Evolutionary conservation across 805 yeast genomes (phyloP), one percentile per base, ranked within the genome.

Genomic region (Wickerhamomyces ciferrii): DNA sequence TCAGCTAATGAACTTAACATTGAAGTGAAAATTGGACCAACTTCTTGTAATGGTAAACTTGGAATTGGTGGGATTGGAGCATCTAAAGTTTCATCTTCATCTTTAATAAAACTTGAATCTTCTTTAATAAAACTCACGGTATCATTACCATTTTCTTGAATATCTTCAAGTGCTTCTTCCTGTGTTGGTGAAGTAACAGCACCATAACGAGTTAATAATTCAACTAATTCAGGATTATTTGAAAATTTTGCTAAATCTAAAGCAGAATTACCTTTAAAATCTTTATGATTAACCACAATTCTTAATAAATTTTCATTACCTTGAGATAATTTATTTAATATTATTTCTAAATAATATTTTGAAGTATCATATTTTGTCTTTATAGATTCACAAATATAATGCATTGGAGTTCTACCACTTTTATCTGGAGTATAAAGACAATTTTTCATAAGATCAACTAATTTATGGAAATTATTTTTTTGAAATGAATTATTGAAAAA

Each of bases 261-360:
- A 7, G 95, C 88, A 0, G 97, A 88, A 54, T 90, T 88, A 5
- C 97, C 97, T 49, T 81, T 74, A 20, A 72, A 74, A 63, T 94
- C 98, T 59, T 80, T 87, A 55, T 83, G 90, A 58, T 88, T 86
- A 25, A 85, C 60, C 37, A 85, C 69, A 52, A 82, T 77, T 43
- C 77, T 75, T 39, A 83, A 72, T 43, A 81, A 55, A 19, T 72
- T 67, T 42, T 68, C 68, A 43, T 71, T 69, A 4, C 63, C 68
- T 25, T 62, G 54, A 15, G 69, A 56, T 41, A 79, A 58, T 50
- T 68, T 72, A 41, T 69, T 68, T 39, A 81, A 59, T 23, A 81
- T 73, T 1, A 69, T 62, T 41, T 72, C 73, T 48, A 84, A 62
- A 54, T 86, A 86, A 52, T 81, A 83, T 48, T 69, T 62, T 23